These are phyloP conservation scores for Nematocida ausubeli DNA, from an alignment of 371 early-diverging fungal genomes.

Conservation along the genomic window DNA sequence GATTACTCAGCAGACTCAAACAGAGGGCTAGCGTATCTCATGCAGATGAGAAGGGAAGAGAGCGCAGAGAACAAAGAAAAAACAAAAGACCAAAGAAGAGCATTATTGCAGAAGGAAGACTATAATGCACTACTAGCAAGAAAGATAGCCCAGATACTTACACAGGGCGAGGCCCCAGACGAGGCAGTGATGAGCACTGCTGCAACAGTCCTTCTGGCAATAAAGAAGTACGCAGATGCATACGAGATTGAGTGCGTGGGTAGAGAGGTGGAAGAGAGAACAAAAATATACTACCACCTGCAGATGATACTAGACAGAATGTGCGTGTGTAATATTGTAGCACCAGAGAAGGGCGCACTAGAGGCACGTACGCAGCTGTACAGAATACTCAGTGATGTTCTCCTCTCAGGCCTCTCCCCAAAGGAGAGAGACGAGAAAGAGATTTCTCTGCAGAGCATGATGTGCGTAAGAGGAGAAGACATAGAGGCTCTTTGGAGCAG, in stretches of 20 bases:
- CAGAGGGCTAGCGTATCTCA: constrained; percentile 35
- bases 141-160: background rate
- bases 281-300: constrained; percentile 13
- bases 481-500: no score
- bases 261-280: background rate
- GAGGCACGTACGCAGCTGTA: constrained; percentile 3
- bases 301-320: constrained; percentile 3
- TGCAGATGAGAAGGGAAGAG: background rate
- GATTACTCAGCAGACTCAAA: constrained; percentile 16
- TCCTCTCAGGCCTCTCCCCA: constrained; percentile 12
- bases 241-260: background rate
- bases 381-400: constrained; percentile 21
- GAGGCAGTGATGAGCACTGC: background rate
- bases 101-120: background rate
- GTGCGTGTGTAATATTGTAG: background rate
- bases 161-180: background rate
- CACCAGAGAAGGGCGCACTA: background rate
- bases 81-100: background rate
- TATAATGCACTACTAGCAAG: background rate
- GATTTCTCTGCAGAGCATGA: constrained; percentile 2
- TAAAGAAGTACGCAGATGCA: background rate
- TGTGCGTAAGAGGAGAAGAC: constrained; percentile 25
- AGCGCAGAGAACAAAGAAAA: background rate
- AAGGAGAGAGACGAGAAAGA: constrained; percentile 13
- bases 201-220: background rate